A percentile compares a stretch with the other conserved stretches of the same genome.
phyloP scores from a whole-genome alignment of 2,329 filamentous ascomycete genomes.

The Neonectria punicea region DNA sequence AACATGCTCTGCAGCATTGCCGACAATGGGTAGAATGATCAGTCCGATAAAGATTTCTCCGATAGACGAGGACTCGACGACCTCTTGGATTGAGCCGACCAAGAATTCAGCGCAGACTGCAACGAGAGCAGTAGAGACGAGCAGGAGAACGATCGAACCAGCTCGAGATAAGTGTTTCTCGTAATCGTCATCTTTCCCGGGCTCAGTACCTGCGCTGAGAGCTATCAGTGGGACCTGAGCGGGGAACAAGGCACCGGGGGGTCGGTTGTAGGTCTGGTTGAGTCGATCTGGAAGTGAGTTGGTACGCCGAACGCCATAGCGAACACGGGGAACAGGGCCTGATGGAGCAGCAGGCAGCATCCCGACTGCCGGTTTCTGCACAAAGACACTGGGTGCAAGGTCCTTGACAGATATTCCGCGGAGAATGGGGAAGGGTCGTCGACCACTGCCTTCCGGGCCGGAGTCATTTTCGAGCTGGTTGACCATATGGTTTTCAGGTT shows the following conservation, averaged over 20 bases:
- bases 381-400: conserved; percentile 78
- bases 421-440: conserved; percentile 64
- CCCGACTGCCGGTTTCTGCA: conserved; percentile 52
- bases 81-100: conserved; percentile 72
- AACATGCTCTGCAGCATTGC: conserved; percentile 79
- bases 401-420: conserved; percentile 73
- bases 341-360: conserved; percentile 44
- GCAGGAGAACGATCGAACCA: conserved; percentile 69
- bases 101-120: conserved; percentile 77
- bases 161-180: conserved; percentile 63
- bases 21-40: conserved; percentile 78
- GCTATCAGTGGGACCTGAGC: conserved; percentile 55
- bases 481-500: conserved; percentile 29
- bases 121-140: conserved; percentile 72
- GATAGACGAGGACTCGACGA: conserved; percentile 65
- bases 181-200: conserved; percentile 49
- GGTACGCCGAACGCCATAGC: conserved; percentile 75
- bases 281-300: conserved; percentile 79
- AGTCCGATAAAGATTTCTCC: conserved; percentile 76
- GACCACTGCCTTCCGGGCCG: conserved; percentile 28
- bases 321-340: conserved; percentile 65
- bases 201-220: conserved; percentile 45
- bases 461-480: conserved; percentile 43
- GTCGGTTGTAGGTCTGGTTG: conserved; percentile 55
- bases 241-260: conserved; percentile 62